Evolutionary conservation across 208 protist species (phyloP), one percentile per base, ranked within the genome.

Genomic region (Wallacemonas sp.): DNA sequence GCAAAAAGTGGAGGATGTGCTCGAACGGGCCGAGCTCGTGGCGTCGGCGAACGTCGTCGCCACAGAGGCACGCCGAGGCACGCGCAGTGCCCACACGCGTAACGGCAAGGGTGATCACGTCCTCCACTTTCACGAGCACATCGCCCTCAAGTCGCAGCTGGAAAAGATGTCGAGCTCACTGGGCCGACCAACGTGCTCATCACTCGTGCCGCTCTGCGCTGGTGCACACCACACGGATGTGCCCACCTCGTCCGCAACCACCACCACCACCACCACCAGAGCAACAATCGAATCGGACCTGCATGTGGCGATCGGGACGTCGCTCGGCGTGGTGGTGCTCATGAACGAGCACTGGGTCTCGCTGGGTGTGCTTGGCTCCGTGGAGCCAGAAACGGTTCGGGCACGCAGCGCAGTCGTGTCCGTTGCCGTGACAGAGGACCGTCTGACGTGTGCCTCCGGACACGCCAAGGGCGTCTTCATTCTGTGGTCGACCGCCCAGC

Each of bases 111-210:
- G 63, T 14, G 68, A 74, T 33, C 26, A 68, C 21, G 70, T 88
- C 19, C 66, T 92, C 65, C 82, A 85, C 61, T 64, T 90, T 19
- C 83, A 92, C 63, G 79, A 86, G 52, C 79, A 88, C 65, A 60
- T 81, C 9, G 71, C 75, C 5, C 64, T 95, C 47, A 74, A 72
- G 21, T 61, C 61, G 12, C 63, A 72, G 38, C 43, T 92, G 26
- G 38, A 61, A 24, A 52, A 69, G 9, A 30, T 74, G 17, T 61
- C 65, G 41, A 72, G 70, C 41, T 61, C 75, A 0, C 52, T 78
- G 4, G 88, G 85, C 2, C 62, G 54, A 34, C 85, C 88, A 2
- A 80, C 81, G 0, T 92, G 88, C 58, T 67, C 76, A 14, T 70
- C 67, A 0, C 26, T 80, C 2, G 21, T 54, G 17, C 57, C 62